phyloP scores from a whole-genome alignment of 352 stramenopile species.

The Globisporangium perplexum region DNA sequence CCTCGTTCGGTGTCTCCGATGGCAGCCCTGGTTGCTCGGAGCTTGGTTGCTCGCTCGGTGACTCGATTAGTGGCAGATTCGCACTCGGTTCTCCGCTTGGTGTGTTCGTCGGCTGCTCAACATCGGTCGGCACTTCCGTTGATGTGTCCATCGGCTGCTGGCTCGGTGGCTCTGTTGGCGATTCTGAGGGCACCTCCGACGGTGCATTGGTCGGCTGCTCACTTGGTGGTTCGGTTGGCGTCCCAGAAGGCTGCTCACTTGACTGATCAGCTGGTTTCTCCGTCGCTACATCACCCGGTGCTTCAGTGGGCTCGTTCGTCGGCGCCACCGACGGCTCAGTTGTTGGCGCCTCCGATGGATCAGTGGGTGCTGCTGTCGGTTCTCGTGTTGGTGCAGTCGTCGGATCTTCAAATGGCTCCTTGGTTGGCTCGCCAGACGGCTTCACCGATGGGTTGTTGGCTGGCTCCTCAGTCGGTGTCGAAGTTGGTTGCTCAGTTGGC shows the following conservation, averaged over 20 bases:
- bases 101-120: neutral
- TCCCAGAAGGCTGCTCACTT: neutral
- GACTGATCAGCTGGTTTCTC: neutral
- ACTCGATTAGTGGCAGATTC: neutral
- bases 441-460: neutral
- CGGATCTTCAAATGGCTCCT: neutral
- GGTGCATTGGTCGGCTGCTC: neutral
- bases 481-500: neutral
- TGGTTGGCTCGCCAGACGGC: conserved; percentile 1
- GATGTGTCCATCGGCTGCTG: neutral
- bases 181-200: neutral
- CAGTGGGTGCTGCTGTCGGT: neutral
- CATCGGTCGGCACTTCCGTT: no score
- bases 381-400: neutral
- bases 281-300: neutral
- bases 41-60: no score
- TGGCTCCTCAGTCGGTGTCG: neutral
- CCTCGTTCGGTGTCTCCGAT: neutral
- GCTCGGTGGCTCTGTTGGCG: neutral
- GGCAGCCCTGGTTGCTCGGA: neutral
- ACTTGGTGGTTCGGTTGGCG: neutral
- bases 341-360: no score
- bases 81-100: neutral
- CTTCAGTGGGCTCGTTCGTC: neutral
- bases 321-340: neutral